phyloP scores from a whole-genome alignment of 2,329 filamentous ascomycete genomes.

The Botrytis paeoniae region DNA sequence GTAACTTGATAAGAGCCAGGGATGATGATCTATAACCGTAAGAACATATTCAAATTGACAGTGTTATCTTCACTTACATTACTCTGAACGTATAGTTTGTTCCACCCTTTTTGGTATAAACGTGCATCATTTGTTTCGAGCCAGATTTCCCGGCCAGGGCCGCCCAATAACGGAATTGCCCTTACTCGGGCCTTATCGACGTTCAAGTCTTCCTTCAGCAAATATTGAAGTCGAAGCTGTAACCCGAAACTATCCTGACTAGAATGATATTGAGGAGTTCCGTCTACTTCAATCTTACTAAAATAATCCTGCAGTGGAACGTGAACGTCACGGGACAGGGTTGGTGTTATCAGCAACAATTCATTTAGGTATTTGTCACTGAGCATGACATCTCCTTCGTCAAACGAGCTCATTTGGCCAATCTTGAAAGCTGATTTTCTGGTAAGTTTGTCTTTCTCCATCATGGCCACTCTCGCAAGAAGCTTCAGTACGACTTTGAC shows the following conservation, averaged over 20 bases:
- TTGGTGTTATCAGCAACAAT: constrained; percentile 34
- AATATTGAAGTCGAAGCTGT: constrained; percentile 63
- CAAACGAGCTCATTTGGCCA: constrained; percentile 19
- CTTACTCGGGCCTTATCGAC: constrained; percentile 64
- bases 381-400: constrained; percentile 24
- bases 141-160: constrained; percentile 64
- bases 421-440: constrained; percentile 37
- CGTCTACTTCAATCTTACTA: constrained; percentile 63
- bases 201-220: constrained; percentile 68
- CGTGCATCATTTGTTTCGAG: constrained; percentile 47
- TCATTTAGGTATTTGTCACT: constrained; percentile 36
- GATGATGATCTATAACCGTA: constrained; percentile 53
- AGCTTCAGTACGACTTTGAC: constrained; percentile 72
- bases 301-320: constrained; percentile 74
- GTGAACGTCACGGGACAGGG: constrained; percentile 57
- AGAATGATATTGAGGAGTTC: constrained; percentile 65
- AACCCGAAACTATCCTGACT: constrained; percentile 74
- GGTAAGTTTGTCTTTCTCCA: constrained; percentile 49
- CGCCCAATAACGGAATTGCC: constrained; percentile 54
- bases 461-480: constrained; percentile 61
- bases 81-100: constrained; percentile 45
- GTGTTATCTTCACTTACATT: constrained; percentile 40
- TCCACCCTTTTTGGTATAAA: constrained; percentile 47
- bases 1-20: constrained; percentile 75
- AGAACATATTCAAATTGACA: constrained; percentile 27